These are phyloP conservation scores for Candida jianshihensis DNA, from an alignment of 805 yeast species.

Conservation along the genomic window DNA sequence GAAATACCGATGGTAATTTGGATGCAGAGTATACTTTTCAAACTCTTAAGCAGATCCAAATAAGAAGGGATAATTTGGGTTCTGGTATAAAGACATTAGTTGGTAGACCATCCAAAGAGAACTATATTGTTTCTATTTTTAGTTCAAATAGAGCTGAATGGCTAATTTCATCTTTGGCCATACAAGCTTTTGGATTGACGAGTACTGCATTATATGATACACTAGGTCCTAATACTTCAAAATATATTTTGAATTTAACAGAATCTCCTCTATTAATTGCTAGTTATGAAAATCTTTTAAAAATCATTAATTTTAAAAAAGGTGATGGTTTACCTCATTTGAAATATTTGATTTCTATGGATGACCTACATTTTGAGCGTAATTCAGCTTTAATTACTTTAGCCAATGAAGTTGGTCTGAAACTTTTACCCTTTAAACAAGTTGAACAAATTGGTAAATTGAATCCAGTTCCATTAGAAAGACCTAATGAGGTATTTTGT, in stretches of 20 bases:
- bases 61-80: conserved; percentile 40
- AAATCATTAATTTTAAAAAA: conserved; percentile 27
- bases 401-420: conserved; percentile 21
- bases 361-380: conserved; percentile 30
- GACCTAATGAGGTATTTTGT: conserved; percentile 37
- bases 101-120: conserved; percentile 20
- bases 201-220: conserved; percentile 51
- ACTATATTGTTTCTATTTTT: conserved; percentile 46
- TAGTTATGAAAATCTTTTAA: conserved; percentile 36
- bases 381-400: conserved; percentile 17
- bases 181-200: conserved; percentile 43
- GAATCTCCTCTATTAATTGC: conserved; percentile 56
- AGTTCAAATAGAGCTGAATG: conserved; percentile 59
- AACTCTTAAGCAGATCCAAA: conserved; percentile 33
- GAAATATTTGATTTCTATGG: conserved; percentile 42
- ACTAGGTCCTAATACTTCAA: conserved; percentile 50
- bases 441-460: conserved; percentile 33
- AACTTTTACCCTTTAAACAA: conserved; percentile 30
- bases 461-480: conserved; percentile 24
- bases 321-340: conserved; percentile 25
- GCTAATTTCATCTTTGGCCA: conserved; percentile 59
- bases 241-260: conserved; percentile 52
- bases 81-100: conserved; percentile 39
- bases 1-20: conserved; percentile 26
- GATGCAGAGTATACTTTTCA: conserved; percentile 34